These are phyloP conservation scores for Akanthomyces uredinophilus DNA, from an alignment of 2,329 filamentous ascomycete species.

Conservation along the genomic window DNA sequence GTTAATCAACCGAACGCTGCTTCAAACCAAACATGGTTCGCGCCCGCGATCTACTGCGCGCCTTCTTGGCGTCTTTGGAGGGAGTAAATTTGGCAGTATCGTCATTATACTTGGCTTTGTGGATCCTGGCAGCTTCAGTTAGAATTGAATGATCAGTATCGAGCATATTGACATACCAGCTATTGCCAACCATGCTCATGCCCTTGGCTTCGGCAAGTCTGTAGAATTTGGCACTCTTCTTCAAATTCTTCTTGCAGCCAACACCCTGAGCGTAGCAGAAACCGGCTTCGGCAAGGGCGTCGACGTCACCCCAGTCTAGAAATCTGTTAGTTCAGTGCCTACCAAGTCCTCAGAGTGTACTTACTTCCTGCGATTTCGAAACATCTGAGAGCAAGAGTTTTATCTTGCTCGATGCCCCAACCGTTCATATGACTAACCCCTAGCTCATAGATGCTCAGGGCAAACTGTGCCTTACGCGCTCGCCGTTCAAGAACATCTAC, in stretches of 20 bases:
- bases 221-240: conserved; percentile 88
- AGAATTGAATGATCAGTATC: background rate
- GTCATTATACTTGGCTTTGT: conserved; percentile 89
- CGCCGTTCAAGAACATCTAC: conserved; percentile 67
- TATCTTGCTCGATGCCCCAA: conserved; percentile 95
- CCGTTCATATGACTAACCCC: conserved; percentile 97
- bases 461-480: conserved; percentile 86
- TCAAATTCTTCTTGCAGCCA: conserved; percentile 92
- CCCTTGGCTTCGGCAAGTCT: conserved; percentile 86
- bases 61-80: conserved; percentile 55
- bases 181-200: conserved; percentile 96
- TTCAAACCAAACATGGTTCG: conserved; percentile 64
- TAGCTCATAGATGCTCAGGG: conserved; percentile 90
- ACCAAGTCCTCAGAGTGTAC: conserved; percentile 26
- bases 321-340: conserved; percentile 21
- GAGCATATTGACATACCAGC: conserved; percentile 63
- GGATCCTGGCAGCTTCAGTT: conserved; percentile 61
- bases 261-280: conserved; percentile 94
- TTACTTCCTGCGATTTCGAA: conserved; percentile 90
- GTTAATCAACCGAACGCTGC: conserved; percentile 20
- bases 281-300: conserved; percentile 88
- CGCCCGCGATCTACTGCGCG: conserved; percentile 70
- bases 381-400: conserved; percentile 77
- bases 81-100: conserved; percentile 40
- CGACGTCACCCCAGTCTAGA: conserved; percentile 83